Evolutionary conservation across 208 protist species (phyloP), one percentile per base, ranked within the genome.

Genomic region (Naegleria lovaniensis): DNA sequence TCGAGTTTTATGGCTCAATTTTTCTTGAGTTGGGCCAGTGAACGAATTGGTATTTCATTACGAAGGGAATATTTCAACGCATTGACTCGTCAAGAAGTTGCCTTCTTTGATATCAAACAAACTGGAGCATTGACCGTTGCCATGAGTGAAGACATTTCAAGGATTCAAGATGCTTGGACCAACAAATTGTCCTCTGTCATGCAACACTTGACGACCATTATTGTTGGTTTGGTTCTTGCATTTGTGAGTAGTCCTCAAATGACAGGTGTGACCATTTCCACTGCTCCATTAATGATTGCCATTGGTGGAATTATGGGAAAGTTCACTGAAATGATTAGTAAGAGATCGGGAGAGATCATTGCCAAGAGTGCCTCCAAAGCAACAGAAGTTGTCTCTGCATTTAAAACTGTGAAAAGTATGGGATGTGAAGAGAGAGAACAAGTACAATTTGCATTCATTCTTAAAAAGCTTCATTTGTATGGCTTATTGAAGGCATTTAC

Each of bases 41-140:
- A 85, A 38, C 38, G 79, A 85, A 85, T 85, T 43, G 79, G 79
- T 41, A 40, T 43, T 41, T 7, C 36, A 41, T 43, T 85, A 19
- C 38, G 39, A 85, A 5, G 11, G 2, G n/a, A 5, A 5, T 85
- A 85, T 85, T 85, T 43, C n/a, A 19, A 85, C 22, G 5, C 9
- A 43, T 3, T 38, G 7, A 85, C 39, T 36, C 6, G 6, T 43
- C 79, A 85, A 85, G 79, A 85, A 41, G 19, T 85, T 5, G 79
- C 33, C 41, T 85, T 85, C 79, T 85, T 85, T 85, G 79, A 85
- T 43, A 85, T 85, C 41, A 85, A 85, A 36, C 38, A 85, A 40
- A 19, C n/a, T 33, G 79, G 79, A 85, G n/a, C 22, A 29, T 19
- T 85, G 2, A 85, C 79, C 25, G 2, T 43, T 7, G 3, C 79